phyloP scores from a whole-genome alignment of 2,329 filamentous ascomycete species.

The Colletotrichum lini region DNA sequence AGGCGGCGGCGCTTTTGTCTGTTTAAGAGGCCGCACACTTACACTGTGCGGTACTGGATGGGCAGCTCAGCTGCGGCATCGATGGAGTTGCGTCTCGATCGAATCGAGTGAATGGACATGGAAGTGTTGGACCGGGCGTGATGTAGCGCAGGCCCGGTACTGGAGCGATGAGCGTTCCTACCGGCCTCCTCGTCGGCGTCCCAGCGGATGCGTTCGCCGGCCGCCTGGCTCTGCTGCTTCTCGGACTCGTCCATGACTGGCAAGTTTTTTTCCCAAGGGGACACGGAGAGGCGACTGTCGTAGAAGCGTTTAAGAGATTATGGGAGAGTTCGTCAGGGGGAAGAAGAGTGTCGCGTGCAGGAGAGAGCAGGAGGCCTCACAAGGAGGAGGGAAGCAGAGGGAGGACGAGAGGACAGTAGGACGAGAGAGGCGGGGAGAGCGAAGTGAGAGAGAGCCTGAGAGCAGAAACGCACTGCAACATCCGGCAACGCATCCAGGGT shows the following conservation, averaged over 20 bases:
- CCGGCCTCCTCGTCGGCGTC: conserved; percentile 53
- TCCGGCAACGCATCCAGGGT: conserved; percentile 19
- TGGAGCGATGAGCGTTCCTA: conserved; percentile 34
- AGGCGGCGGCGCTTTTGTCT: conserved; percentile 9
- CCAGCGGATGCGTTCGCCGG: conserved; percentile 53
- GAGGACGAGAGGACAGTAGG: background rate
- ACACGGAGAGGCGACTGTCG: background rate
- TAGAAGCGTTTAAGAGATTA: background rate
- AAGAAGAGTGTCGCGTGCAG: background rate
- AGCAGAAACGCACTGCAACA: conserved; percentile 12
- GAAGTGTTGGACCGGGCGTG: conserved; percentile 53
- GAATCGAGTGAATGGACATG: conserved; percentile 58
- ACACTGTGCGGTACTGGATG: conserved; percentile 70
- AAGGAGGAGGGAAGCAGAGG: background rate
- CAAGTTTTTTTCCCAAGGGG: background rate
- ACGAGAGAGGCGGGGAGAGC: background rate
- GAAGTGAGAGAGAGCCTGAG: conserved; percentile 25
- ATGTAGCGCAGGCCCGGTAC: conserved; percentile 43
- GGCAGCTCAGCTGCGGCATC: conserved; percentile 61
- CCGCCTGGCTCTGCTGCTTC: conserved; percentile 42
- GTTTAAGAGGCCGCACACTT: conserved; percentile 47
- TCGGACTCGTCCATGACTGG: conserved; percentile 47
- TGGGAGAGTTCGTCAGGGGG: background rate
- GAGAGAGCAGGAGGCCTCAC: conserved; percentile 1
- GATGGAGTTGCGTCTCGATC: conserved; percentile 54